Conservation (phyloP, 2,329 filamentous ascomycete species). For the Beauveria bassiana region DNA sequence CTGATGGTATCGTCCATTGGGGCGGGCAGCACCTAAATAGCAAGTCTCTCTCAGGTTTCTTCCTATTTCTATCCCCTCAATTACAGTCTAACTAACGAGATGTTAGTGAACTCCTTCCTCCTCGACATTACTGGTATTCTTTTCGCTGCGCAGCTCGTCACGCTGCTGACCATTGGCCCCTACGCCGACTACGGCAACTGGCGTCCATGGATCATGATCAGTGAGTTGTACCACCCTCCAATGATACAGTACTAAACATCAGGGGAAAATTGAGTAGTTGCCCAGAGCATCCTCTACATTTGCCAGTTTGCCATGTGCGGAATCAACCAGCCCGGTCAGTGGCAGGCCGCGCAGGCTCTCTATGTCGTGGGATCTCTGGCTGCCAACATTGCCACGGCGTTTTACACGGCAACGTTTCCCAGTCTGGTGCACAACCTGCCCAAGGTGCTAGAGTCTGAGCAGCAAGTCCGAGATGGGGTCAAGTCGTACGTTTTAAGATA, state of each 20-base stretch:
- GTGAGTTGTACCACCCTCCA: neutral
- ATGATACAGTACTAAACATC: neutral
- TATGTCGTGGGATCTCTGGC: slow-evolving; percentile 16
- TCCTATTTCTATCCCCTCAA: no score
- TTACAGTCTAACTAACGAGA: neutral
- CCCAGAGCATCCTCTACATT: slow-evolving; percentile 13
- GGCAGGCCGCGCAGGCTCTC: slow-evolving; percentile 15
- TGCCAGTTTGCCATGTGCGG: slow-evolving; percentile 17
- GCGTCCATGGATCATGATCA: slow-evolving; percentile 19
- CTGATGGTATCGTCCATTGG: slow-evolving; percentile 10
- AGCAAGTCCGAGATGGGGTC: slow-evolving; percentile 12
- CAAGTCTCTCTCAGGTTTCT: neutral
- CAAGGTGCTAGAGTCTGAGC: slow-evolving; percentile 15
- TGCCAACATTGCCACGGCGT: slow-evolving; percentile 16
- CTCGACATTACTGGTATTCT: slow-evolving; percentile 17
- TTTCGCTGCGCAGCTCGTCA: slow-evolving; percentile 17
- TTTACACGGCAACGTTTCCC: slow-evolving; percentile 17
- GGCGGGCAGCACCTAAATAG: slow-evolving; percentile 5
- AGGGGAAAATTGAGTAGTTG: neutral
- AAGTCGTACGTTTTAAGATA: slow-evolving; percentile 13
- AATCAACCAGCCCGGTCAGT: slow-evolving; percentile 14
- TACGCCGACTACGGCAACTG: slow-evolving; percentile 19
- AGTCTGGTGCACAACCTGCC: slow-evolving; percentile 15
- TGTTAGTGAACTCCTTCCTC: slow-evolving; percentile 14
- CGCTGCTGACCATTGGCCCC: slow-evolving; percentile 16